These are phyloP conservation scores for Mayamaea pseudoterrestris DNA, from an alignment of 108 stramenopile genomes.

Conservation along the genomic window DNA sequence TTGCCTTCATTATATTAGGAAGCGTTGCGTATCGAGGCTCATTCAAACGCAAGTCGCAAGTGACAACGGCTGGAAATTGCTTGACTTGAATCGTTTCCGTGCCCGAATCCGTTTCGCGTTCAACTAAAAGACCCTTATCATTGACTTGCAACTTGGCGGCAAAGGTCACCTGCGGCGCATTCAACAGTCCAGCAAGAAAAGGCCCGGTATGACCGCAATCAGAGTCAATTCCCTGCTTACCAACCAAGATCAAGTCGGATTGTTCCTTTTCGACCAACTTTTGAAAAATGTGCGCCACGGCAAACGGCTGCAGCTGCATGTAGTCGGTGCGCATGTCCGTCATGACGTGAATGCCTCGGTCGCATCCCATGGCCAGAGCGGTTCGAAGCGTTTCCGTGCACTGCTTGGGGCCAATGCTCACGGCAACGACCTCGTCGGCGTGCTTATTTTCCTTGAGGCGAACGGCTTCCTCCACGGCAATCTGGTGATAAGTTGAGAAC, in stretches of 20 bases:
- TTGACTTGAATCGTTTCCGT: conserved; percentile 67
- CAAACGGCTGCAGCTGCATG: conserved; percentile 90
- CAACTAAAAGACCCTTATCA: conserved; percentile 70
- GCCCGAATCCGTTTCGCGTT: conserved; percentile 95
- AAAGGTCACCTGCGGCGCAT: conserved; percentile 96
- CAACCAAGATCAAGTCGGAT: conserved; percentile 84
- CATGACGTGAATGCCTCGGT: conserved; percentile 86
- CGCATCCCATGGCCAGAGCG: conserved; percentile 81
- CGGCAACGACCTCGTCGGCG: conserved; percentile 88
- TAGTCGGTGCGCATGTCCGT: conserved; percentile 93
- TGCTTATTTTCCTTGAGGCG: conserved; percentile 85
- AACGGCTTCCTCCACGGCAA: conserved; percentile 95
- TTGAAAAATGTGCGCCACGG: conserved; percentile 72
- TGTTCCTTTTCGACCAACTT: conserved; percentile 82
- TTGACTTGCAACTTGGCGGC: conserved; percentile 76
- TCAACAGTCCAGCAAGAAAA: conserved; percentile 91
- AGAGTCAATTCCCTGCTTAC: conserved; percentile 98
- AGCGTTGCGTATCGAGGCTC: conserved; percentile 98
- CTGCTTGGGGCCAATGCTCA: conserved; percentile 96
- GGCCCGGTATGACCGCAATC: conserved; percentile 84
- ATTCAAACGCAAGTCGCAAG: conserved; percentile 97
- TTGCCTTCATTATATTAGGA: conserved; percentile 99
- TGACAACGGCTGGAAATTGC: conserved; percentile 85
- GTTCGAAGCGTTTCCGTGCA: conserved; percentile 92
- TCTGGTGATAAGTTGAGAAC: too few relatives aligned